Evolutionary conservation across 1,284 basidiomycete genomes (phyloP).

Genomic region (Heliocybe sulcata): DNA sequence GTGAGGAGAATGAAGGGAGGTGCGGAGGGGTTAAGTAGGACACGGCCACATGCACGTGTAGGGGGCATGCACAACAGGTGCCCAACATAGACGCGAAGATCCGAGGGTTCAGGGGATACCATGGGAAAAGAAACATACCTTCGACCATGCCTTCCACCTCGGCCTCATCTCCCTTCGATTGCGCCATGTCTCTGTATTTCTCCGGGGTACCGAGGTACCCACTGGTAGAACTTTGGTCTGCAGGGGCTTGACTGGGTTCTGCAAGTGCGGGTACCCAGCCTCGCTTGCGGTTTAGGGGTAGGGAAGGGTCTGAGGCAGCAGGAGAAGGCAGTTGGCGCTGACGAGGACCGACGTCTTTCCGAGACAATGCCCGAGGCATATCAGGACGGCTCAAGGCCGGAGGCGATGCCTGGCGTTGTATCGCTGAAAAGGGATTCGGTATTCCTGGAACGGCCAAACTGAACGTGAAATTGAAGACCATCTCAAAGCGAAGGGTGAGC

Average conservation of each 20-base stretch:
- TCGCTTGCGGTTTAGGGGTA: conserved; percentile 47
- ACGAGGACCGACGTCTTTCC: conserved; percentile 7
- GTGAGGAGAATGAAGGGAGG: conserved; percentile 13
- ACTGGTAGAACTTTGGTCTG: conserved; percentile 36
- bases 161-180: conserved; percentile 19
- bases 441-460: conserved; percentile 51
- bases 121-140: conserved; percentile 30
- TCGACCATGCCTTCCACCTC: conserved; percentile 38
- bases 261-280: conserved; percentile 61
- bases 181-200: conserved; percentile 45
- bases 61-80: conserved; percentile 5
- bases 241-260: conserved; percentile 43
- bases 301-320: conserved; percentile 19
- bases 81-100: not conserved
- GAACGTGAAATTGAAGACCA: conserved; percentile 65
- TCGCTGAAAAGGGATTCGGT: conserved; percentile 50
- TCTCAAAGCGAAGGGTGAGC: conserved; percentile 12
- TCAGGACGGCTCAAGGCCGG: conserved; percentile 9
- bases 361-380: not conserved
- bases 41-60: conserved; percentile 10
- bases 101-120: not conserved
- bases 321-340: conserved; percentile 20
- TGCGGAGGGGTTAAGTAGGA: conserved; percentile 8
- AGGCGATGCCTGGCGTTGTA: conserved; percentile 7
- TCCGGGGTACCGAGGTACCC: conserved; percentile 63